Conservation (phyloP, 129 eudicot genomes). For the Pittosporum tobira region DNA sequence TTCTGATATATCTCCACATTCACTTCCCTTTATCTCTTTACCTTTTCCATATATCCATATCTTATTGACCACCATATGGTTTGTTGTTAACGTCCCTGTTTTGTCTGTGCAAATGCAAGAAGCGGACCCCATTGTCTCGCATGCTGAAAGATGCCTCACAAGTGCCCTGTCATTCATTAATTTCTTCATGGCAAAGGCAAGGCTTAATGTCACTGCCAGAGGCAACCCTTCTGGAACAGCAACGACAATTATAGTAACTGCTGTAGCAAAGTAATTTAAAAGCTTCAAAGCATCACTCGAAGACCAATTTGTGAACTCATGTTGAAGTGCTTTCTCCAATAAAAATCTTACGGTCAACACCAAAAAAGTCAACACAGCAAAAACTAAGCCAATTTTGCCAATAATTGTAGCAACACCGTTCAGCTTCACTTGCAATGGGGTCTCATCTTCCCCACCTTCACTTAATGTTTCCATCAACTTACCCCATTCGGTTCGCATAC, state of each 20-base stretch:
- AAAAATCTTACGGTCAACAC: constrained; percentile 54
- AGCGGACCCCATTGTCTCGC: constrained; percentile 98
- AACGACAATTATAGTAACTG: constrained; percentile 90
- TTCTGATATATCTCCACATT: constrained; percentile 26
- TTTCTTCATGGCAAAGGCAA: constrained; percentile 95
- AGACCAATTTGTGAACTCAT: constrained; percentile 65
- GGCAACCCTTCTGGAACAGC: constrained; percentile 98
- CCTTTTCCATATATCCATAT: constrained; percentile 53
- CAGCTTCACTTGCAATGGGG: constrained; percentile 93
- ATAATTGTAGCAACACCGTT: constrained; percentile 93
- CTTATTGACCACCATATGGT: constrained; percentile 82
- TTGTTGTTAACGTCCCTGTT: constrained; percentile 90
- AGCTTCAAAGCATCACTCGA: constrained; percentile 60
- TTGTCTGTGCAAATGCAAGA: constrained; percentile 81
- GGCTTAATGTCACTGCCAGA: constrained; percentile 85
- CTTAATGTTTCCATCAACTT: constrained; percentile 74
- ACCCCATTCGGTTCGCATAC: constrained; percentile 99
- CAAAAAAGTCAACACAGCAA: constrained; percentile 70
- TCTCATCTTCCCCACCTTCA: constrained; percentile 87
- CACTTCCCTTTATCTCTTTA: constrained; percentile 27
- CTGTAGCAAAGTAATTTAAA: constrained; percentile 68
- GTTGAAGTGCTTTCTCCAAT: constrained; percentile 41
- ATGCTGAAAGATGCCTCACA: constrained; percentile 82
- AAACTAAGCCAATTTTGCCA: constrained; percentile 64
- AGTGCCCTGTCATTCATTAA: constrained; percentile 75